Evolutionary conservation across 2,329 filamentous ascomycete genomes (phyloP), one percentile per base, ranked within the genome.

Genomic region (Stagonosporopsis chrysanthemi): DNA sequence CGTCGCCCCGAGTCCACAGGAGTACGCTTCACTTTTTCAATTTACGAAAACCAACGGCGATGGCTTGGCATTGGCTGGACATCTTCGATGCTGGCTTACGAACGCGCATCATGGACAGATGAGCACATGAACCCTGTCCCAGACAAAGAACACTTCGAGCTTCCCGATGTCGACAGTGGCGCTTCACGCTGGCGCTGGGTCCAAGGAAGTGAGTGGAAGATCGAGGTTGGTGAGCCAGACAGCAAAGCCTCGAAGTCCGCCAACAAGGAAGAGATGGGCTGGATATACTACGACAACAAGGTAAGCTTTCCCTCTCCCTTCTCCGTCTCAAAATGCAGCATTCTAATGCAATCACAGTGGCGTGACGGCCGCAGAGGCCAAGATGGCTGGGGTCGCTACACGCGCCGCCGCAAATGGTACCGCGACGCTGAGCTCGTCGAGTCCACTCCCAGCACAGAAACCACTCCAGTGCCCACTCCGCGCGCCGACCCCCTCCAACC

Each of bases 241-340:
- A 58, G 58, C 17, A 74, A 72, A 38, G 45, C 49, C 8, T 63
- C 66, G 12, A 88, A 77, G 24, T 68, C 65, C 6, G 66, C 59
- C 12, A 70, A 72, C 7, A 70, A 68, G 12, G 75, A 75, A n/a
- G 80, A 81, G 3, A 87, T 88, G 65, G 95, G 93, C 1, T 99
- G 95, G 95, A 91, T 97, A 35, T 99, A 95, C 76, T 99, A 97
- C 73, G 95, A 99, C 71, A 98, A 94, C 75, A 97, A 97, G 87
- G 91, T 92, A 79, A 6, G 24, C 26, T 2, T 52, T 28, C 17
- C 7, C 33, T 31, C 35, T 19, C 8, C 36, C 26, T 31, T 9
- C 22, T n/a, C n/a, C 9, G 14, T n/a, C 11, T 29, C 14, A 8
- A 9, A 9, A 14, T 15, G n/a, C 26, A 38, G 4, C 5, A 38